Conservation (phyloP, 495 filamentous ascomycete species). For the Daldinia concentrica region DNA sequence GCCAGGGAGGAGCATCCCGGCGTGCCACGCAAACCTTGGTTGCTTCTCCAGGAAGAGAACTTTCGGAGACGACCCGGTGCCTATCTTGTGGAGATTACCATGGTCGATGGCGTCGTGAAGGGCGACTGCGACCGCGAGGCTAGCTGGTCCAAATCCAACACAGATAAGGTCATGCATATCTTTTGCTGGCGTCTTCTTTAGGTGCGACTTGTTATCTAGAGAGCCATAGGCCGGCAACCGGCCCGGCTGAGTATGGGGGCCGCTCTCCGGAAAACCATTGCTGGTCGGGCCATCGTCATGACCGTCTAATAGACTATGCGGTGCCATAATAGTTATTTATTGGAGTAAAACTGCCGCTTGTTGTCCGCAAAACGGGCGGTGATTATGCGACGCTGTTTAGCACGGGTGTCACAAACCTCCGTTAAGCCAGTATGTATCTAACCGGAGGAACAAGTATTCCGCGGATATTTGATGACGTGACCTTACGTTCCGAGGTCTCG, state of each 20-base stretch:
- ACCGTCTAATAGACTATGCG: constrained; percentile 37
- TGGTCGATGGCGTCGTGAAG: constrained; percentile 73
- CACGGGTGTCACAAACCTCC: neutral
- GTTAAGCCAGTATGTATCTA: constrained; percentile 7
- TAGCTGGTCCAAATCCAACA: constrained; percentile 93
- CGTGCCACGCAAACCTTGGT: constrained; percentile 85
- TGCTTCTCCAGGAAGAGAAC: constrained; percentile 90
- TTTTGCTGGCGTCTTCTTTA: constrained; percentile 55
- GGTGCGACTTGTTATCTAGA: constrained; percentile 44
- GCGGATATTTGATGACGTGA: neutral
- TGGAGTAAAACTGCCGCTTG: neutral
- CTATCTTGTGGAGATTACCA: constrained; percentile 50
- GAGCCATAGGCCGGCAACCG: neutral
- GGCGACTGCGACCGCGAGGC: constrained; percentile 90
- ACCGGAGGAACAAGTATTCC: neutral
- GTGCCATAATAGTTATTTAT: constrained; percentile 27
- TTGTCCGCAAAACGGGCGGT: neutral
- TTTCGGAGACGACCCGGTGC: constrained; percentile 61
- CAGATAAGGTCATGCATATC: constrained; percentile 84
- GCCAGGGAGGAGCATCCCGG: constrained; percentile 92
- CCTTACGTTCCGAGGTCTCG: neutral
- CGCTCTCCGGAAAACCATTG: constrained; percentile 20
- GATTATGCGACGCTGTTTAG: constrained; percentile 26
- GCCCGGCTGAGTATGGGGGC: neutral
- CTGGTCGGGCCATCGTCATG: constrained; percentile 29